phyloP scores from a whole-genome alignment of 192 early-diverging fungal species.

The Allomyces macrogynus region DNA sequence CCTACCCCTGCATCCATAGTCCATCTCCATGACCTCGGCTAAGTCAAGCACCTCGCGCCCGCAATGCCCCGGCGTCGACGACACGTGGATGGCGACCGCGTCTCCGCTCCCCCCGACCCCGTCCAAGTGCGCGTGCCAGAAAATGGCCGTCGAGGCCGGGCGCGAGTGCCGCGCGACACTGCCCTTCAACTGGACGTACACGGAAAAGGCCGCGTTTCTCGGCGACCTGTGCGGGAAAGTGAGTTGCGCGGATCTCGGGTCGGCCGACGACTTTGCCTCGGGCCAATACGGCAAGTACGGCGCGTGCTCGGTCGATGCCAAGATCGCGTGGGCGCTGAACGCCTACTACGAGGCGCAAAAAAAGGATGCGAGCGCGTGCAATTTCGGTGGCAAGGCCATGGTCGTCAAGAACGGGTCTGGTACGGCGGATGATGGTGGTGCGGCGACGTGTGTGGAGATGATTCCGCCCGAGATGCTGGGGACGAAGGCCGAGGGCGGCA shows the following conservation, averaged over 20 bases:
- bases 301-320: slow-evolving; percentile 18
- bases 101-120: slow-evolving; percentile 38
- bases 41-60: slow-evolving; percentile 16
- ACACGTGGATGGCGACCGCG: slow-evolving; percentile 30
- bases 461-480: no score
- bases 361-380: slow-evolving; percentile 14
- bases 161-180: slow-evolving; percentile 10
- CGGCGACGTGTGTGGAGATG: no score
- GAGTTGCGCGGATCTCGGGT: slow-evolving; percentile 23
- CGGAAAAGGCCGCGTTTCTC: slow-evolving; percentile 15
- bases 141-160: slow-evolving; percentile 27
- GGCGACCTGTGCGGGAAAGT: slow-evolving; percentile 10
- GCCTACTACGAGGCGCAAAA: slow-evolving; percentile 12
- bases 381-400: slow-evolving; percentile 16
- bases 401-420: background rate
- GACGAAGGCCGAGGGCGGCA: no score
- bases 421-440: no score
- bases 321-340: slow-evolving; percentile 26
- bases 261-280: slow-evolving; percentile 12
- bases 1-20: slow-evolving; percentile 2
- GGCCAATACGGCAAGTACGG: slow-evolving; percentile 25
- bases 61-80: slow-evolving; percentile 18
- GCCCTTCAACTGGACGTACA: slow-evolving; percentile 13
- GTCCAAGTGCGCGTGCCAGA: slow-evolving; percentile 33
- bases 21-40: slow-evolving; percentile 33